Percentiles rank a stretch among this genome's conserved stretches.
Conservation (phyloP, 192 early-diverging fungal genomes). For the Polychytrium aggregatum region DNA sequence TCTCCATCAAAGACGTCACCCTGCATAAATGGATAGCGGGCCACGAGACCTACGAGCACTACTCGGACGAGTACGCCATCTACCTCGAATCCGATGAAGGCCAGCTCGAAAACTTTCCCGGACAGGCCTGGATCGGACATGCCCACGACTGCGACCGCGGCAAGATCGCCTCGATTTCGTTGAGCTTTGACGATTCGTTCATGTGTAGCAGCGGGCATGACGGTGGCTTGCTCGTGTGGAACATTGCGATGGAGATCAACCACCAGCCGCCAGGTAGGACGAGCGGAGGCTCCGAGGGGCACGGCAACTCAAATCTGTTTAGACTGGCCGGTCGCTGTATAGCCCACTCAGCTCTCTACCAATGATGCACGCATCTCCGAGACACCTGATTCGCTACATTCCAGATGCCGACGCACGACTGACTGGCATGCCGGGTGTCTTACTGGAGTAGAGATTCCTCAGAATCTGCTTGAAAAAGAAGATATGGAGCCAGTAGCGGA, state of each 20-base stretch:
- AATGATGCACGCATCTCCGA: too few species aligned
- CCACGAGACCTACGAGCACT: slow-evolving; percentile 31
- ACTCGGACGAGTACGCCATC: slow-evolving; percentile 9
- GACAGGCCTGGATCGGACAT: slow-evolving; percentile 43
- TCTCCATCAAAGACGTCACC: slow-evolving; percentile 31
- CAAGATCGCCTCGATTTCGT: slow-evolving; percentile 16
- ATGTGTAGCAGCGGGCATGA: slow-evolving; percentile 30
- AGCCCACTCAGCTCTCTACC: too few species aligned
- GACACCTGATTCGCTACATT: too few species aligned
- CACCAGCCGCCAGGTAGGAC: too few species aligned
- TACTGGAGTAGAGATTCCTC: too few species aligned
- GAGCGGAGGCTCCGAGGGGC: too few species aligned
- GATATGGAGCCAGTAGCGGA: slow-evolving; percentile 13
- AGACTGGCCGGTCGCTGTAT: too few species aligned
- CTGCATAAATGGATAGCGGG: slow-evolving; percentile 24
- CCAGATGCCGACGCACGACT: too few species aligned
- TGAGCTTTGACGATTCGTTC: slow-evolving; percentile 45
- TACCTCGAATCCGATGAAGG: neutral
- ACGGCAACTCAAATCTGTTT: too few species aligned
- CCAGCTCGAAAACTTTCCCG: slow-evolving; percentile 11
- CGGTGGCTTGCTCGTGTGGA: slow-evolving; percentile 43
- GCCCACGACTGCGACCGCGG: slow-evolving; percentile 35
- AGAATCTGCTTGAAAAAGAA: slow-evolving; percentile 10
- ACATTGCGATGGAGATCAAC: slow-evolving; percentile 17
- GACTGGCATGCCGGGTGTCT: too few species aligned